phyloP scores from a whole-genome alignment of 768 basidiomycete genomes.

The Lactarius quietus region DNA sequence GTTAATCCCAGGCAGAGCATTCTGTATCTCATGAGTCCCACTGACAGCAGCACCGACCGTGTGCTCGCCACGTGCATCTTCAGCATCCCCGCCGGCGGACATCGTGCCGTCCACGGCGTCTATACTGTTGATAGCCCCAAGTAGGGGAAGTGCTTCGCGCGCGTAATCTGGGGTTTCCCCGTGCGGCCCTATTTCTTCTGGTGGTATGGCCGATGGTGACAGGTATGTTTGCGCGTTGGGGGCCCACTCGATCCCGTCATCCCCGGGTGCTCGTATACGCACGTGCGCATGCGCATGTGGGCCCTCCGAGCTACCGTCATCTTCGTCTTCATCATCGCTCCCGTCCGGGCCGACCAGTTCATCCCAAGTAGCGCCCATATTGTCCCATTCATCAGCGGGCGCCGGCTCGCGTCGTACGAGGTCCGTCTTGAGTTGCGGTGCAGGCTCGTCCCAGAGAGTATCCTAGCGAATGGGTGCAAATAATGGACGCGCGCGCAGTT shows the following conservation, averaged over 20 bases:
- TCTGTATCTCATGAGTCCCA: conserved; percentile 12
- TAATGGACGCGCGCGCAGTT: conserved; percentile 60
- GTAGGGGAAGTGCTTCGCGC: conserved; percentile 22
- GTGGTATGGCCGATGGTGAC: conserved; percentile 17
- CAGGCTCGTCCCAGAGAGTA: conserved; percentile 57
- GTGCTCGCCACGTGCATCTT: conserved; percentile 16
- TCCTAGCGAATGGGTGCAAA: conserved; percentile 58
- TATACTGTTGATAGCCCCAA: neutral
- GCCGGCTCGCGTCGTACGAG: conserved; percentile 46
- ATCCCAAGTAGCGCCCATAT: conserved; percentile 55
- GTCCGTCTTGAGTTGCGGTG: conserved; percentile 57
- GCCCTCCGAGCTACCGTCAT: conserved; percentile 14
- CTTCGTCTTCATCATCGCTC: conserved; percentile 24
- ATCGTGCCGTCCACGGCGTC: conserved; percentile 8
- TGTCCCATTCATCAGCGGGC: conserved; percentile 42
- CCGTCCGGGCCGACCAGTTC: conserved; percentile 29
- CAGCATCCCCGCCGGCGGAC: conserved; percentile 22
- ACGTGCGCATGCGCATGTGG: neutral
- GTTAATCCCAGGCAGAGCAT: conserved; percentile 1
- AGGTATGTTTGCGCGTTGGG: conserved; percentile 39
- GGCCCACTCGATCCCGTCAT: conserved; percentile 54
- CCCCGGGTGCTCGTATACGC: conserved; percentile 10
- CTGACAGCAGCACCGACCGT: neutral
- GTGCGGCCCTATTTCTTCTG: conserved; percentile 43
- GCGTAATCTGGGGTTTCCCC: conserved; percentile 40